Evolutionary conservation across 2,329 filamentous ascomycete genomes (phyloP), one percentile per base, ranked within the genome.

Genomic region (Xylaria multiplex): DNA sequence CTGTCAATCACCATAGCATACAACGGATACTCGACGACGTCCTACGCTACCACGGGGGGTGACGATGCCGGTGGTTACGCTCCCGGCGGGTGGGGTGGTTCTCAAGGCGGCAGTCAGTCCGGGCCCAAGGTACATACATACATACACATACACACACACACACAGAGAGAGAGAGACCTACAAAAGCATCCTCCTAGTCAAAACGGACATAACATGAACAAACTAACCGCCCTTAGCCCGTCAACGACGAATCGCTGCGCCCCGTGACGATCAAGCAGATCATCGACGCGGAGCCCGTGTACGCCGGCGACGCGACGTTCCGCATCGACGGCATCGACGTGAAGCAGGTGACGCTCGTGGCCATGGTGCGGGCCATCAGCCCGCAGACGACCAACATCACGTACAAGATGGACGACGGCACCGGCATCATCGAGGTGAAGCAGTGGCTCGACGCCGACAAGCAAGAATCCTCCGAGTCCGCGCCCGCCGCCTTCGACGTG

Each of bases 231-330:
- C n/a, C 6, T 69, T 66, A 88, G 85, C 81, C 83, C 66, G 91
- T 91, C 77, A 85, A 86, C 72, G 92, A 96, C 79, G 93, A 97
- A 74, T 94, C 93, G 22, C 86, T 99, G 59, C 91, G 96, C 50
- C 94, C 96, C 0, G 92, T 97, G 53, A 99, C 96, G 11, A 93
- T 98, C 81, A 97, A 97, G 80, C 96, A 99, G 81, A 87, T 97
- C 64, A 83, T 94, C 76, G 93, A 96, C 69, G 92, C 93, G 70
- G 86, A 91, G 69, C 90, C 69, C n/a, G 56, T 64, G 13, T 69
- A 93, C 80, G 87, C 91, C 77, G 88, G 89, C 2, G 84, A 84
- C 65, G 88, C 89, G 62, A 90, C 93, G 42, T 96, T 96, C 85
- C 89, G 89, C 70, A 91, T 98, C 74, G 96, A 98, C 81, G 90